Conservation (phyloP, 805 yeast genomes). For the Pichia manshurica region DNA sequence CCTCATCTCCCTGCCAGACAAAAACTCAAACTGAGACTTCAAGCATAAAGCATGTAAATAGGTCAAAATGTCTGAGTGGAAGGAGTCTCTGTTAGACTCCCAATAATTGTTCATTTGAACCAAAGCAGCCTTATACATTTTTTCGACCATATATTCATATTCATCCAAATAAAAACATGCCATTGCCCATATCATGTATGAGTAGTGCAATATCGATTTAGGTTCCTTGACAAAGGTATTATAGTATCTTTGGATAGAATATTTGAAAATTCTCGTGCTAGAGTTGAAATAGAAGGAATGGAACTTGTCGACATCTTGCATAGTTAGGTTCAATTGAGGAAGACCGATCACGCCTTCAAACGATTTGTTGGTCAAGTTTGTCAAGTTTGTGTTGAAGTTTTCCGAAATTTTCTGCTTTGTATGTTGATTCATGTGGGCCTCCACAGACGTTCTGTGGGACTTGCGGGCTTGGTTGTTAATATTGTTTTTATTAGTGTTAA, state of each 20-base stretch:
- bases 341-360: constrained; percentile 10
- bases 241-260: constrained; percentile 20
- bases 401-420: background rate
- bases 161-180: constrained; percentile 17
- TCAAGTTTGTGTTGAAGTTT: background rate
- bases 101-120: constrained; percentile 17
- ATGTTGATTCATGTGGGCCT: background rate
- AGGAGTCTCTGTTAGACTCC: constrained; percentile 14
- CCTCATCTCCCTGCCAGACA: constrained; percentile 22
- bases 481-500: too few species aligned
- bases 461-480: too few species aligned
- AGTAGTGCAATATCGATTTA: constrained; percentile 15
- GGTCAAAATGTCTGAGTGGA: constrained; percentile 20
- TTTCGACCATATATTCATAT: constrained; percentile 16
- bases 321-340: constrained; percentile 17
- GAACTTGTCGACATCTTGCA: constrained; percentile 20
- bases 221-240: constrained; percentile 20
- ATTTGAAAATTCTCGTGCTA: constrained; percentile 14
- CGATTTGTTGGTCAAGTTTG: background rate
- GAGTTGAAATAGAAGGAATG: constrained; percentile 17
- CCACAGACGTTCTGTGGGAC: too few species aligned
- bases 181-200: constrained; percentile 24
- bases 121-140: constrained; percentile 18
- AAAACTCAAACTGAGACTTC: constrained; percentile 26
- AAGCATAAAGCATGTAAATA: constrained; percentile 23